Percentiles rank a stretch among this genome's conserved stretches.
phyloP scores from a whole-genome alignment of 108 stramenopile species.

The Nannochloropsis gaditana region DNA sequence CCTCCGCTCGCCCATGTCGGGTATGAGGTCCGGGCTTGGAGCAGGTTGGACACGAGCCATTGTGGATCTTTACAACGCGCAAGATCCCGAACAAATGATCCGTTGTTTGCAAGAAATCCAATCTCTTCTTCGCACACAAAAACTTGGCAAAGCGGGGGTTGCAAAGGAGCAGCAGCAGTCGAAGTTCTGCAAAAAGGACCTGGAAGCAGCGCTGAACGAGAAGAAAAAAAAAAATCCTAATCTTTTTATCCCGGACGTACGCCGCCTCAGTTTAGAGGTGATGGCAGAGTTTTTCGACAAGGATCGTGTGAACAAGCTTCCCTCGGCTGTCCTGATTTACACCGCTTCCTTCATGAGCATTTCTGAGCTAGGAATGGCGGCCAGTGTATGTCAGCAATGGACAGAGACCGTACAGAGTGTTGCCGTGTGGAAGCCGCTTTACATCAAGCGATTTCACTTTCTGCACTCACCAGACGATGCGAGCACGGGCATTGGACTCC shows the following conservation, averaged over 20 bases:
- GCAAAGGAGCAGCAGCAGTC: not conserved
- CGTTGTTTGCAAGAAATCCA: not conserved
- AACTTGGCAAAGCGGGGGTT: not conserved
- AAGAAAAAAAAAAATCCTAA: not conserved
- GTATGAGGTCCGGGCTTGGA: not conserved
- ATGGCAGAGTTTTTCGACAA: not conserved
- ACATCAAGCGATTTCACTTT: constrained; percentile 8
- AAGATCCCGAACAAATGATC: not conserved
- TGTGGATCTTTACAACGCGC: not conserved
- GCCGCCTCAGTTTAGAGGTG: not conserved
- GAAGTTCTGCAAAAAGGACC: not conserved
- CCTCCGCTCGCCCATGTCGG: not conserved
- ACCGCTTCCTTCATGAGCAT: constrained; percentile 10
- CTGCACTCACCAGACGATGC: not conserved
- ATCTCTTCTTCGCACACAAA: not conserved
- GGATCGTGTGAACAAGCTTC: not conserved
- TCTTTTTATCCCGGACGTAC: not conserved
- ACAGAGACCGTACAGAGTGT: not conserved
- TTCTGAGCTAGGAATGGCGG: not conserved
- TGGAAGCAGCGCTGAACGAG: not conserved
- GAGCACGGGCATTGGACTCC: not conserved
- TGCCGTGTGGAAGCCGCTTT: not conserved
- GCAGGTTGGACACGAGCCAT: constrained; percentile 14
- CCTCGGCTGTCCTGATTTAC: not conserved
- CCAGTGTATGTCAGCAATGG: constrained; percentile 8